Evolutionary conservation across 2,329 filamentous ascomycete species (phyloP), one percentile per base, ranked within the genome.

Genomic region (Hypoxylon sp.): DNA sequence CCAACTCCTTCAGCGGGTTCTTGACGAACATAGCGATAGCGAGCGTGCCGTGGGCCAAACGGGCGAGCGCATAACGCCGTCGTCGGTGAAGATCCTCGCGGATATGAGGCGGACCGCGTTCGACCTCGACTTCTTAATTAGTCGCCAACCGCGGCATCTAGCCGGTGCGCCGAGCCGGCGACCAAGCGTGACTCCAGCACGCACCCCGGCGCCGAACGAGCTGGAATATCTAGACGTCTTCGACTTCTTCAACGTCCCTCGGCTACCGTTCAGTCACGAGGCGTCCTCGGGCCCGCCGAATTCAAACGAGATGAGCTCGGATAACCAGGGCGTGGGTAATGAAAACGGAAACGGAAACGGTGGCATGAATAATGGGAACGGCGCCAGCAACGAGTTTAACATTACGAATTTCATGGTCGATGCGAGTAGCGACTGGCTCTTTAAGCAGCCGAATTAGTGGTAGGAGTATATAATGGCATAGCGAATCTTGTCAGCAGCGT

Each of bases 51-150:
- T 76, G 0, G 75, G 75, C 58, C 74, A 75, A 7, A 89, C 91
- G 44, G 91, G 90, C 10, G 91, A 94, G 73, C 87, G 91, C 2
- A 88, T 92, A 30, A 94, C 92, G 0, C 93, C 94, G 0, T 94
- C 90, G 17, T 94, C 91, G 0, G 93, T 97, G 49, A 92, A 90
- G 77, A 97, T 97, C 59, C 82, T 97, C 0, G 92, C 94, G 1
- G 95, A 97, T 75, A 97, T 98, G 95, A 88, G 95, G 20, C 87
- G 95, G 20, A 97, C 92, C 55, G 95, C 94, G 0, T 97, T 95
- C 75, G 95, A 97, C 77, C 86, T 97, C 3, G 95, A 97, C 76
- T 93, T 97, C 72, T 83, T 97, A 33, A 97, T 97, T 68, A 94
- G 92, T 3, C 87, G 92, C 7, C 94, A 97, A 79, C 93, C 93